Evolutionary conservation across 345 rosid species (phyloP), one percentile per base, ranked within the genome.

Genomic region (Rhodamnia rubescens): DNA sequence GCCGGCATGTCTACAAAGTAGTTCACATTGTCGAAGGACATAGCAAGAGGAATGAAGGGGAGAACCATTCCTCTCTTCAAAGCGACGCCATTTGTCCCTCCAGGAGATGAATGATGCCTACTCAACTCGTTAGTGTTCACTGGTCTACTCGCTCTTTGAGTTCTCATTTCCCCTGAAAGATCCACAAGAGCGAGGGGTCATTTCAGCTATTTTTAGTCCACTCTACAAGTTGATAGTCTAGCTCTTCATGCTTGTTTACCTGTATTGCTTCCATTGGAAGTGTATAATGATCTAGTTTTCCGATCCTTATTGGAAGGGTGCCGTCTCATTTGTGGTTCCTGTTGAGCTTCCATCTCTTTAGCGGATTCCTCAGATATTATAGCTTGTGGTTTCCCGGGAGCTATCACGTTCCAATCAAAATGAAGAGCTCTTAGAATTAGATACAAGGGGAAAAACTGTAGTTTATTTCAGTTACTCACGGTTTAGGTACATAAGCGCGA

Each of bases 1-100:
- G 92, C 85, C 53, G 98, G 98, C 96, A 95, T 95, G 87, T 94
- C 96, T 2, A 95, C 98, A 47, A 87, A 92, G 91, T 94, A 95
- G 80, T 92, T 90, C 61, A 95, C 93, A 47, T 84, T 85, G 59
- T 93, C 92, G 26, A 95, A 95, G 8, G 98, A 93, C 98, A 95
- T 94, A 24, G 95, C 92, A 20, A 92, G 92, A 47, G 97, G 96
- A 49, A 93, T 91, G 92, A 95, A 95, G 82, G 97, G 98, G 83
- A 95, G 92, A 90, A 92, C 93, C 96, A 93, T 92, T 88, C 98
- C 98, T 92, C 90, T 91, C 91, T 94, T 94, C 0, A 88, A 87
- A 22, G 89, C 85, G 85, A 88, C 87, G 64, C 88, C 91, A 26
- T 88, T 90, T 52, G 64, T 89, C 54, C 53, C 84, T 52, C 75